A percentile compares a stretch with the other conserved stretches of the same genome.
phyloP scores from a whole-genome alignment of 768 basidiomycete species.

The Exsudoporus frostii region DNA sequence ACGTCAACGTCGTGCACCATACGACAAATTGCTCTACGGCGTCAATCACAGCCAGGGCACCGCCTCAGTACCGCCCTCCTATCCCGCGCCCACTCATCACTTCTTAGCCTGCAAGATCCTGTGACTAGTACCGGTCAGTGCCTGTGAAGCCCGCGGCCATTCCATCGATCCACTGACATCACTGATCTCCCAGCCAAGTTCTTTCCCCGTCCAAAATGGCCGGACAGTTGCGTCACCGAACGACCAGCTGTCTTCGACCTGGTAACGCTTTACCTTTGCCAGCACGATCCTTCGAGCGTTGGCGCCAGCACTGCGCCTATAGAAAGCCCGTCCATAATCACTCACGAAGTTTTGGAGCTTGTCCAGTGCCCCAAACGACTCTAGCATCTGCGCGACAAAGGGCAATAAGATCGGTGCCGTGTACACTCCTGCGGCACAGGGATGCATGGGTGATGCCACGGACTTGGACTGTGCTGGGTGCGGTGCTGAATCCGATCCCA shows the following conservation, averaged over 20 bases:
- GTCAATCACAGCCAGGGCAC: constrained; percentile 22
- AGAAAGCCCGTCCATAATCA: constrained; percentile 76
- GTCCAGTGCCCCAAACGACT: constrained; percentile 83
- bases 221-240: constrained; percentile 51
- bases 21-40: constrained; percentile 7
- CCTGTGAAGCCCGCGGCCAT: background rate
- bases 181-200: constrained; percentile 67
- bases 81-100: background rate
- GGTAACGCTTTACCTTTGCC: constrained; percentile 35
- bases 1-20: constrained; percentile 1
- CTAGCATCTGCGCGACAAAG: constrained; percentile 82
- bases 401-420: constrained; percentile 92
- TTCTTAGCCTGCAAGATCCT: background rate
- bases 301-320: constrained; percentile 40
- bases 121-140: constrained; percentile 3
- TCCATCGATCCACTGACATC: constrained; percentile 14
- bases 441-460: constrained; percentile 60
- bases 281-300: constrained; percentile 42
- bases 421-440: constrained; percentile 95
- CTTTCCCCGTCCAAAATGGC: constrained; percentile 87
- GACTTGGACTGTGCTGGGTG: constrained; percentile 73
- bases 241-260: constrained; percentile 49
- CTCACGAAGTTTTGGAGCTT: constrained; percentile 80
- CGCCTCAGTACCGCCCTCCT: constrained; percentile 20
- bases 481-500: constrained; percentile 96